Evolutionary conservation across 2,329 filamentous ascomycete species (phyloP), one percentile per base, ranked within the genome.

Genomic region (Fusarium cicatricum): DNA sequence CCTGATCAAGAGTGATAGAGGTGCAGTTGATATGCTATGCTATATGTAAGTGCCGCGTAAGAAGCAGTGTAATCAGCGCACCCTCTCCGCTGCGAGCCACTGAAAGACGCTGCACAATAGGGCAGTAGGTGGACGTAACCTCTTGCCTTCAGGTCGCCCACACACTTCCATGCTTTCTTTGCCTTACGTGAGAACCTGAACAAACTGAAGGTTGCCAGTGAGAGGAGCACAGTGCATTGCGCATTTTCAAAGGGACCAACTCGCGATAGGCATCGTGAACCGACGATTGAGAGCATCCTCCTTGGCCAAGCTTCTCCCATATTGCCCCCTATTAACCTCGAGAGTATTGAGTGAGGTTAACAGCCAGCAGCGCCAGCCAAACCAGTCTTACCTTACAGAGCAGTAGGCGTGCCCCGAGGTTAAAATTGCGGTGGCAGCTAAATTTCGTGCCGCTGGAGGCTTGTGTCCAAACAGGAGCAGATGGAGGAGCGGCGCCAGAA

Each of bases 371-470:
- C 38, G 44, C 47, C 36, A 47, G 52, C 34, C 40, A 45, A 52
- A 44, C 36, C 43, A 52, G 45, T 14, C 52, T 55, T 28, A 57
- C 5, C 23, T 10, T 8, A n/a, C n/a, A n/a, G n/a, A n/a, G n/a
- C n/a, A n/a, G n/a, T n/a, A 26, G 58, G 31, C 53, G 47, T 57
- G 50, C 58, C 65, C 42, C 40, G 51, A 59, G 51, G 53, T 52
- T 64, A 59, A 63, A 54, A 65, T 64, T 68, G 50, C 61, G 65
- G 65, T 68, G 63, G 55, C 60, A 68, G 58, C 54, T 68, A 58
- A 55, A 66, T 65, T 55, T 38, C n/a, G 52, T 44, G 32, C 53
- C 52, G 55, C 54, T 40, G 41, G 41, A 49, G 43, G 54, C 37
- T 52, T 50, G 39, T 47, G 57, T 52, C 48, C 29, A 44, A 50